These are phyloP conservation scores for Aspergillus luchuensis DNA, from an alignment of 2,329 filamentous ascomycete genomes.

Conservation along the genomic window DNA sequence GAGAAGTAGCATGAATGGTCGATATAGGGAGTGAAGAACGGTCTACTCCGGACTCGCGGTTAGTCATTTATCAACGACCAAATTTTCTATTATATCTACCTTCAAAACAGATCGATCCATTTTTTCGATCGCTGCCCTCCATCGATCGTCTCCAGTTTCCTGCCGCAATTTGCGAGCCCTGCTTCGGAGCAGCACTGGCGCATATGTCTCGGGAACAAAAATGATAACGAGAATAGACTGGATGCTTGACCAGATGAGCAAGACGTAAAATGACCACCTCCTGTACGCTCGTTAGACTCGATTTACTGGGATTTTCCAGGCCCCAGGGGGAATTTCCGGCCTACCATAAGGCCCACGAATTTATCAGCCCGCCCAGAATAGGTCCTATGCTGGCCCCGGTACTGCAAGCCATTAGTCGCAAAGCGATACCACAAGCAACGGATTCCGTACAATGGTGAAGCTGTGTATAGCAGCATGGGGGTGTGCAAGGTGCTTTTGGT, in stretches of 20 bases:
- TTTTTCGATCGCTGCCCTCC: slow-evolving; percentile 72
- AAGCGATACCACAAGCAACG: not conserved
- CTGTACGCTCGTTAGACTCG: slow-evolving; percentile 16
- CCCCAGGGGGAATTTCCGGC: not conserved
- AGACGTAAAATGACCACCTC: slow-evolving; percentile 78
- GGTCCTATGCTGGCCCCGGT: slow-evolving; percentile 16
- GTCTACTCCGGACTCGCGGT: not conserved
- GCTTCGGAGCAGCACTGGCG: slow-evolving; percentile 40
- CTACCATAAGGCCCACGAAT: slow-evolving; percentile 11
- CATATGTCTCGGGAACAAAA: slow-evolving; percentile 83
- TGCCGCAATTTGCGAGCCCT: slow-evolving; percentile 69
- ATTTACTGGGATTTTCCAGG: not conserved
- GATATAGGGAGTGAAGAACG: slow-evolving; percentile 49
- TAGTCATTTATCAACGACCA: not conserved
- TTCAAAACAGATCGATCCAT: slow-evolving; percentile 61
- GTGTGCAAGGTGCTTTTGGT: slow-evolving; percentile 12
- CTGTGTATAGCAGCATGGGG: slow-evolving; percentile 19
- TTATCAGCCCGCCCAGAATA: slow-evolving; percentile 18
- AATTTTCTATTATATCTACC: not conserved
- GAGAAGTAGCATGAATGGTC: slow-evolving; percentile 74
- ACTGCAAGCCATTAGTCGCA: not conserved
- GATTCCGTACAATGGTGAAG: slow-evolving; percentile 13
- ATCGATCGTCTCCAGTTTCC: slow-evolving; percentile 71
- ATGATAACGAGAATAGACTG: slow-evolving; percentile 64
- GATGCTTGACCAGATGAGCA: slow-evolving; percentile 73